phyloP scores from a whole-genome alignment of 2,329 filamentous ascomycete genomes.

The Meredithiella fracta region DNA sequence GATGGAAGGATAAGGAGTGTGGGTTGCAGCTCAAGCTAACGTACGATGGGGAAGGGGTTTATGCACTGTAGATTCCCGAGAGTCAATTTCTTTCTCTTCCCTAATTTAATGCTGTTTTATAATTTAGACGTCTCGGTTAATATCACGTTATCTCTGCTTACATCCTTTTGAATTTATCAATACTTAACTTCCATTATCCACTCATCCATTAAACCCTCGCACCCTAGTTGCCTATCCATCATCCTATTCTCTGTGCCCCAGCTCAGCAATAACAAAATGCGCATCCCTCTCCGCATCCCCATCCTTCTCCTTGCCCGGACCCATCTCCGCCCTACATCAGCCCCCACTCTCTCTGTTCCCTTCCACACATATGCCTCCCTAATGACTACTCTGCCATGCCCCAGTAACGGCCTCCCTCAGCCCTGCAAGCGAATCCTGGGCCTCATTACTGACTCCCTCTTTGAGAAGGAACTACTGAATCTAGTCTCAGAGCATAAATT shows the following conservation, averaged over 20 bases:
- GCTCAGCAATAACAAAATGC: neutral
- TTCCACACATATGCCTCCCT: neutral
- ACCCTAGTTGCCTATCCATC: too few species aligned
- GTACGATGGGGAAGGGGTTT: neutral
- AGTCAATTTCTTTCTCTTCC: too few species aligned
- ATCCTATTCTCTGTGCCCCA: neutral
- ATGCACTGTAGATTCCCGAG: neutral
- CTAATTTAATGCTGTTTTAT: too few species aligned
- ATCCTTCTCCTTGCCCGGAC: neutral
- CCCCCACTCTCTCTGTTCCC: neutral
- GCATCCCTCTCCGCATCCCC: neutral
- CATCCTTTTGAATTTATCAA: neutral
- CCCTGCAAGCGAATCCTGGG: slow-evolving; percentile 3
- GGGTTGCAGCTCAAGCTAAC: neutral
- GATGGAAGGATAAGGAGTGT: too few species aligned
- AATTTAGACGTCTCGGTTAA: too few species aligned
- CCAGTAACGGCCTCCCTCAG: neutral
- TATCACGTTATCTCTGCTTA: too few species aligned
- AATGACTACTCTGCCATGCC: neutral
- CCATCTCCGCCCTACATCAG: neutral
- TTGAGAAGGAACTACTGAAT: slow-evolving; percentile 2
- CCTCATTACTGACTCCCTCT: slow-evolving; percentile 1
- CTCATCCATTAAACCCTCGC: neutral
- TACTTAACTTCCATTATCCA: neutral
- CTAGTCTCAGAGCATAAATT: neutral